Percentiles rank a stretch among this genome's conserved stretches.
Conservation (phyloP, 2,329 filamentous ascomycete species). For the Phaeoacremonium minimum region DNA sequence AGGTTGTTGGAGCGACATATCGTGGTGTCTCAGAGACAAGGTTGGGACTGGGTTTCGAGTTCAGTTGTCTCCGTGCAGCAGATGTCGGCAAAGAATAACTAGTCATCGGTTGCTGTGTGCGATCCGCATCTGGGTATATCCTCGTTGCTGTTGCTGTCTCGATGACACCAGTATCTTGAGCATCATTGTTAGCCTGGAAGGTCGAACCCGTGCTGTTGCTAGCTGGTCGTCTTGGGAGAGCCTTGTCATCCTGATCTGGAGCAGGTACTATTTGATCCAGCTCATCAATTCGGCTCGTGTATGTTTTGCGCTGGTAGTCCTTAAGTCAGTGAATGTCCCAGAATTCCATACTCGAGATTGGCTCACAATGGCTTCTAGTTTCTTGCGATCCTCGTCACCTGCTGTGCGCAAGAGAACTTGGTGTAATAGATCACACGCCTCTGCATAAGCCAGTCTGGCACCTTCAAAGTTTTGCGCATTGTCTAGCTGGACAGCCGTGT, state of each 20-base stretch:
- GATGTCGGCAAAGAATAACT: slow-evolving; percentile 18
- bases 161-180: slow-evolving; percentile 35
- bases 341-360: too few species aligned
- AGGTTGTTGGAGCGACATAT: slow-evolving; percentile 19
- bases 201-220: slow-evolving; percentile 36
- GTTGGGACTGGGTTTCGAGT: slow-evolving; percentile 17
- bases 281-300: slow-evolving; percentile 85
- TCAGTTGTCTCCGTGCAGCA: slow-evolving; percentile 12
- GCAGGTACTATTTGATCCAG: slow-evolving; percentile 66
- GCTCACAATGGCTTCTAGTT: slow-evolving; percentile 90
- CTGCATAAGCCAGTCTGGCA: slow-evolving; percentile 82
- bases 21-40: slow-evolving; percentile 15
- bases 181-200: slow-evolving; percentile 33
- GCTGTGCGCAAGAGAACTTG: slow-evolving; percentile 83
- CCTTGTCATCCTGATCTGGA: slow-evolving; percentile 59
- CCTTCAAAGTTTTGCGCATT: slow-evolving; percentile 94
- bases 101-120: slow-evolving; percentile 15
- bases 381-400: slow-evolving; percentile 81
- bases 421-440: slow-evolving; percentile 84
- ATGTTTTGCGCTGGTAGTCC: slow-evolving; percentile 69
- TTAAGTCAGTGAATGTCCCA: slow-evolving; percentile 11
- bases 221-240: slow-evolving; percentile 66
- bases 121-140: slow-evolving; percentile 36
- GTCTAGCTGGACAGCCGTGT: slow-evolving; percentile 90
- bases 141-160: slow-evolving; percentile 49